A percentile compares a stretch with the other conserved stretches of the same genome.
phyloP scores from a whole-genome alignment of 1,139 yeast species.

The Scheffersomyces quercinus region DNA sequence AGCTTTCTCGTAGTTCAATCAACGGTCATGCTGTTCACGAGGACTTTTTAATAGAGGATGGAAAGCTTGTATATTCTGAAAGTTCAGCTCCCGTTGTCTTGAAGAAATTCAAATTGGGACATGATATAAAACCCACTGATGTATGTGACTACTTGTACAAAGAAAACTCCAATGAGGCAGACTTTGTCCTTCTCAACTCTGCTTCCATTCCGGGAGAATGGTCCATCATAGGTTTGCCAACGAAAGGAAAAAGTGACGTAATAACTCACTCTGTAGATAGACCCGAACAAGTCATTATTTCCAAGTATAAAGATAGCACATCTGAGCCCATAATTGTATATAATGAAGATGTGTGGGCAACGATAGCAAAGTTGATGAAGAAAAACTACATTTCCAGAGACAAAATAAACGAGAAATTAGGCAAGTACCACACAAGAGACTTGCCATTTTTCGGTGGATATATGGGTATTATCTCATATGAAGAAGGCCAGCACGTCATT shows the following conservation, averaged over 20 bases:
- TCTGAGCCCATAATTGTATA: neutral
- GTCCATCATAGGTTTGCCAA: constrained; percentile 82
- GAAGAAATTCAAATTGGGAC: constrained; percentile 16
- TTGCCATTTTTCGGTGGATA: constrained; percentile 89
- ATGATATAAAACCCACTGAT: constrained; percentile 32
- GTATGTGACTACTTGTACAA: constrained; percentile 48
- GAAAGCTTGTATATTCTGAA: constrained; percentile 4
- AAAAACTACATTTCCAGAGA: constrained; percentile 16
- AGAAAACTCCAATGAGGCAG: constrained; percentile 18
- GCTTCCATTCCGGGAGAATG: constrained; percentile 82
- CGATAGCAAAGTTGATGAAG: constrained; percentile 52
- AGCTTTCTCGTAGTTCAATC: constrained; percentile 5
- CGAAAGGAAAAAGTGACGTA: constrained; percentile 49
- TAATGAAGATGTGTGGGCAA: constrained; percentile 45
- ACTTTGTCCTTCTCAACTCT: constrained; percentile 66
- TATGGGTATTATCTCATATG: constrained; percentile 83
- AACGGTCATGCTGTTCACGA: constrained; percentile 18
- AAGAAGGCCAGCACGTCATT: constrained; percentile 62
- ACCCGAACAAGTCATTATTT: constrained; percentile 19
- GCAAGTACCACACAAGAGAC: constrained; percentile 13
- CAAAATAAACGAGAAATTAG: constrained; percentile 6
- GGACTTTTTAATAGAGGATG: constrained; percentile 13
- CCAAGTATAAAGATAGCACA: constrained; percentile 12
- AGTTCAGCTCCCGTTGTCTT: constrained; percentile 10
- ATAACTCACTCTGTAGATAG: constrained; percentile 65